Evolutionary conservation across 805 yeast genomes (phyloP).

Genomic region (Candida michaelii): DNA sequence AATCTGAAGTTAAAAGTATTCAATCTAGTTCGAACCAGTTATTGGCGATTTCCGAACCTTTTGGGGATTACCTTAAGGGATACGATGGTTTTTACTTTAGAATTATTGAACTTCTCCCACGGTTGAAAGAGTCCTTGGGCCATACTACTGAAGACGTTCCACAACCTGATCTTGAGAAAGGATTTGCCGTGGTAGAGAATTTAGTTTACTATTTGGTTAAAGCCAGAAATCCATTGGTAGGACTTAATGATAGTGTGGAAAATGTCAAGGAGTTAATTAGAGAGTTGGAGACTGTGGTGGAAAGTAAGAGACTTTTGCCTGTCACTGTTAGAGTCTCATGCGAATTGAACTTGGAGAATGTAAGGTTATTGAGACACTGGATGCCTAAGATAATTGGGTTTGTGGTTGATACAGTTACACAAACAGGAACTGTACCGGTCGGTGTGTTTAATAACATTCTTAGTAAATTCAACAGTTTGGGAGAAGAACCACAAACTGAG

Average conservation of each 20-base stretch:
- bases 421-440: slow-evolving; percentile 1
- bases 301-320: slow-evolving; percentile 9
- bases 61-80: slow-evolving; percentile 39
- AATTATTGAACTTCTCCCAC: slow-evolving; percentile 75
- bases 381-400: slow-evolving; percentile 39
- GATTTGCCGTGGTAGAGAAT: slow-evolving; percentile 75
- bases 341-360: slow-evolving; percentile 17
- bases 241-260: slow-evolving; percentile 24
- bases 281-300: slow-evolving; percentile 10
- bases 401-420: slow-evolving; percentile 20
- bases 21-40: slow-evolving; percentile 65
- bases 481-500: slow-evolving; percentile 6
- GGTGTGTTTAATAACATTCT: neutral
- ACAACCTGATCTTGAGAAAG: slow-evolving; percentile 67
- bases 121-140: slow-evolving; percentile 65
- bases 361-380: slow-evolving; percentile 23
- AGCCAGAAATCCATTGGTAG: slow-evolving; percentile 47
- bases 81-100: slow-evolving; percentile 60
- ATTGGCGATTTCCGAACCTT: slow-evolving; percentile 52
- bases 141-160: slow-evolving; percentile 74
- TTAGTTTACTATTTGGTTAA: slow-evolving; percentile 58
- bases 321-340: slow-evolving; percentile 21
- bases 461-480: slow-evolving; percentile 20
- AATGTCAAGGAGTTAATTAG: slow-evolving; percentile 13
- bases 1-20: slow-evolving; percentile 61